phyloP scores from a whole-genome alignment of 164 flowering plant species.

The Dillenia turbinata region DNA sequence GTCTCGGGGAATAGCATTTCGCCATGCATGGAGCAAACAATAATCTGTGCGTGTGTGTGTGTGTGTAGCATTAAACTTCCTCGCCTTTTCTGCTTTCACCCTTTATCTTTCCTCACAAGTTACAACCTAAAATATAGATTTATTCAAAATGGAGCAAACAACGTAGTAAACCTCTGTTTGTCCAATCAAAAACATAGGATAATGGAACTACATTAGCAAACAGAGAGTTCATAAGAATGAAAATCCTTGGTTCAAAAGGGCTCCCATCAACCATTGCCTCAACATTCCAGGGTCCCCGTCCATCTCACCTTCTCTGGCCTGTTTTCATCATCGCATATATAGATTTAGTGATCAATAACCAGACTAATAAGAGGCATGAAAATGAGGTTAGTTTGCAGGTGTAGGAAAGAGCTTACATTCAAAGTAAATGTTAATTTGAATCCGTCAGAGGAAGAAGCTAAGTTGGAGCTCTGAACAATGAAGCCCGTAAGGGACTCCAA shows the following conservation, averaged over 20 bases:
- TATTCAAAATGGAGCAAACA: too few species aligned
- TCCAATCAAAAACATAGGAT: too few species aligned
- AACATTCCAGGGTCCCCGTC: constrained; percentile 43
- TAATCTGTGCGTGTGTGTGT: too few species aligned
- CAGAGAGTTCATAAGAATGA: constrained; percentile 15
- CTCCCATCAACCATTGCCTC: constrained; percentile 58
- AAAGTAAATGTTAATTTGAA: constrained; percentile 48
- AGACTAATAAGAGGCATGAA: not conserved
- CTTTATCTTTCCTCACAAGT: too few species aligned
- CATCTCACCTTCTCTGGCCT: constrained; percentile 47
- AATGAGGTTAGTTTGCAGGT: not conserved
- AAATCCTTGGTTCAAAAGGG: constrained; percentile 69
- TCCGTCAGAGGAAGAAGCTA: constrained; percentile 36
- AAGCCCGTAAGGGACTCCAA: constrained; percentile 59
- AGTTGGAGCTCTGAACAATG: constrained; percentile 48
- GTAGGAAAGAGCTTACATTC: constrained; percentile 34
- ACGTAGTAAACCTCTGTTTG: too few species aligned
- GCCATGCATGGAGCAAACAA: too few species aligned
- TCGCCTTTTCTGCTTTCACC: too few species aligned
- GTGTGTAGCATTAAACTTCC: too few species aligned
- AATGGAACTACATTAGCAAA: too few species aligned
- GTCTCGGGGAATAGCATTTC: too few species aligned
- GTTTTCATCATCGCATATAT: constrained; percentile 8
- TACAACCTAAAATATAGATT: too few species aligned
- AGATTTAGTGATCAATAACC: not conserved